Evolutionary conservation across 257 asterid species (phyloP), one percentile per base, ranked within the genome.

Genomic region (Fraxinus excelsior): DNA sequence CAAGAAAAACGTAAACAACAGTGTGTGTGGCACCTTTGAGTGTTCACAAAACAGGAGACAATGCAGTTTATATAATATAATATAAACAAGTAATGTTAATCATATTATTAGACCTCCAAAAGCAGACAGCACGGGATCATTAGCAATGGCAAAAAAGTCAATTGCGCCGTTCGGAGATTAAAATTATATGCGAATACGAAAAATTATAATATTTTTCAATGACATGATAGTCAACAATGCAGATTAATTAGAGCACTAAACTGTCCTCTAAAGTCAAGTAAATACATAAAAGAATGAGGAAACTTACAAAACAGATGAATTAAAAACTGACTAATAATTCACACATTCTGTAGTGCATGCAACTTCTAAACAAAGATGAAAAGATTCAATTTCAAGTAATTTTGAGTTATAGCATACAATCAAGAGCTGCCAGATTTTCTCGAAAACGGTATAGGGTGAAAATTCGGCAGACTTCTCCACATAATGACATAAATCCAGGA

Each of bases 61-160:
- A 68, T 65, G 46, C 14, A 67, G 62, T 68, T 79, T 23, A 74
- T 35, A 56, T 74, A 18, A 44, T 26, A 70, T 0, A 68, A 12
- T 28, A 16, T 10, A 74, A 75, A 12, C 49, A 53, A 53, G 53
- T 26, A 62, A 38, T 76, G 42, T 68, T 37, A 68, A 76, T 32
- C 77, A 72, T 76, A n/a, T 69, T 18, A 64, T 32, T 62, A 58
- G 8, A 35, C 76, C 58, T 40, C 18, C n/a, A 71, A 80, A 78
- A 29, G 86, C 73, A 75, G 78, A 53, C 80, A 58, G 51, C 83
- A 79, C 79, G 71, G 80, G 71, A 77, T 68, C 66, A 70, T 38
- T 31, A 70, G 31, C 71, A 75, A 56, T 78, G 85, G 86, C 88
- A 79, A 25, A 82, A 56, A 82, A 78, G 85, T 74, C 58, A 65